Base-by-base conservation (phyloP, 257 asterid species). In the Paraleonurus japonicus region DNA sequence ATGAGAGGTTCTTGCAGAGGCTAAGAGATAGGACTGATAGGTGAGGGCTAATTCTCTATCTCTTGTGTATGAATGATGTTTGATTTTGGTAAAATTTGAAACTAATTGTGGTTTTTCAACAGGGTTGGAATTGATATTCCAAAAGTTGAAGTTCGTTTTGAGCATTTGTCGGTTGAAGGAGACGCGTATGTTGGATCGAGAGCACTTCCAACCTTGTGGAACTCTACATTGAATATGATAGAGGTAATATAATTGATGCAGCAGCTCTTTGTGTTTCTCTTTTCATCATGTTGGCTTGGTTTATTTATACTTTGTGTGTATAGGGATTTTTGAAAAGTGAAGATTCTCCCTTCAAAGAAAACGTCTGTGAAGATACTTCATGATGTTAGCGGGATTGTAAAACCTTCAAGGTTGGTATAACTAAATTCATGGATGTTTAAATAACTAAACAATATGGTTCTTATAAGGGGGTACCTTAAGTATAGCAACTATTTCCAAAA, bases 101-200 rank as follows among this genome's bases (percentile, higher is more conserved):
- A 35, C 5, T 35, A 8, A 8, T 12, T 41, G 45, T 47, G 66
- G 1, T 10, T 62, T 35, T 17, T 45, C 16, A 70, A 54, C 58
- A 94, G 99, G 78, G 99, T 89, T 65, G 92, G 91, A 61, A 86
- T 94, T 50, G 96, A 89, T 16, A 80, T 88, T 71, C 96, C 97
- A 1, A 91, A 86, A 76, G 79, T 91, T 4, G 99, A 94, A 79
- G 96, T 94, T 63, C 89, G 99, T 3, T 94, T 23, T 51, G 93
- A 87, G 84, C 83, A 82, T 84, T 68, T 94, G 58, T 82, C 88
- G 2, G 27, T 91, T 26, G 97, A 89, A 43, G 96, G 97, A 71
- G 99, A 94, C 69, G 80, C 90, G 28, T 78, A 79, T 75, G 79
- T 61, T 50, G 99, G 96, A 72, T 86, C 97, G 13, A 82, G 99